Conservation (phyloP, 495 filamentous ascomycete species). For the Neurospora discreta region DNA sequence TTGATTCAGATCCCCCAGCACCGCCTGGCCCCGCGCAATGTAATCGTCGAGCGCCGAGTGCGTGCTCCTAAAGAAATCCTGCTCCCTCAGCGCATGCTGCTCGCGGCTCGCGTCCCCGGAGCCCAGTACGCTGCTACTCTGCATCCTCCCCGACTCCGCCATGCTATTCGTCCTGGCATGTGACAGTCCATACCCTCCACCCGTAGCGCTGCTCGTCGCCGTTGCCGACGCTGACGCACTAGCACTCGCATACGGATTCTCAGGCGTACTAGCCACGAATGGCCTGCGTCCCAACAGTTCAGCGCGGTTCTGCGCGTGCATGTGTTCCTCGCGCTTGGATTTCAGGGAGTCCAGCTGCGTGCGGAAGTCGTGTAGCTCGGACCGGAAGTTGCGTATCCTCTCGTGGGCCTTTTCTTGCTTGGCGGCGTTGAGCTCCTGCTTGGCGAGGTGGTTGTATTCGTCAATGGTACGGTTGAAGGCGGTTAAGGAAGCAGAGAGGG, state of each 20-base stretch:
- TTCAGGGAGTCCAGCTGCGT: slow-evolving; percentile 67
- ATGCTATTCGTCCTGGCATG: slow-evolving; percentile 21
- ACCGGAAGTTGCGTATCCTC: slow-evolving; percentile 73
- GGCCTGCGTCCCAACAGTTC: slow-evolving; percentile 89
- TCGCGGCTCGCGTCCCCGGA: slow-evolving; percentile 56
- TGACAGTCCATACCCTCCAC: slow-evolving; percentile 14
- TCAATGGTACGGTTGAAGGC: slow-evolving; percentile 86
- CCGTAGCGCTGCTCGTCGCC: slow-evolving; percentile 21
- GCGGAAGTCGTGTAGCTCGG: slow-evolving; percentile 69
- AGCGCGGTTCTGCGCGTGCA: slow-evolving; percentile 58
- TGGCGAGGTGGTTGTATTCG: slow-evolving; percentile 77
- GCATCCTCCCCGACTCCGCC: slow-evolving; percentile 9
- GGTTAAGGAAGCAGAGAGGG: slow-evolving; percentile 66
- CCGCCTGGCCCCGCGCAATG: slow-evolving; percentile 78
- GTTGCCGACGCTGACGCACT: slow-evolving; percentile 34
- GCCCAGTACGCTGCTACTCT: slow-evolving; percentile 30
- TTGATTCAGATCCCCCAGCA: slow-evolving; percentile 77
- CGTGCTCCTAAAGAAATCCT: slow-evolving; percentile 71
- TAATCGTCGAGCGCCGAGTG: slow-evolving; percentile 84
- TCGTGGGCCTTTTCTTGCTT: slow-evolving; percentile 89
- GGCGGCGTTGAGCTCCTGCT: slow-evolving; percentile 71
- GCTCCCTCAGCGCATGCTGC: slow-evolving; percentile 77
- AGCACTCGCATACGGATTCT: slow-evolving; percentile 67
- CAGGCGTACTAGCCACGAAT: slow-evolving; percentile 76
- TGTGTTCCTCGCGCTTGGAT: slow-evolving; percentile 59